Conservation (phyloP, 441 rosid species). For the Rhodomyrtus psidioides region DNA sequence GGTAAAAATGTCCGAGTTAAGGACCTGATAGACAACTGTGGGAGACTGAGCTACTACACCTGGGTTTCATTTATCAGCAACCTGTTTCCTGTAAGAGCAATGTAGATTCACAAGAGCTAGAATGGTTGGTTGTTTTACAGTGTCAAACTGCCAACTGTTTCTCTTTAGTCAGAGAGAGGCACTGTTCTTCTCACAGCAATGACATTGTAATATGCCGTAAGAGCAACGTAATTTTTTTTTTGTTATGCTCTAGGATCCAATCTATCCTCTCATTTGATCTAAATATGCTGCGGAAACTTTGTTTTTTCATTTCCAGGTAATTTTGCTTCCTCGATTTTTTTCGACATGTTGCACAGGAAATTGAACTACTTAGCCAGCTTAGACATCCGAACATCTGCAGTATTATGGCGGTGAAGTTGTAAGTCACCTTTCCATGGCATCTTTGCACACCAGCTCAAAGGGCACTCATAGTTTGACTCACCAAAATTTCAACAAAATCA, state of each 20-base stretch:
- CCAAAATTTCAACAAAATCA: neutral
- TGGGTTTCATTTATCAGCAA: too few relatives aligned
- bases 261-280: neutral
- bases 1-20: too few relatives aligned
- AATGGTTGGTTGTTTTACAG: too few relatives aligned
- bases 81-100: too few relatives aligned
- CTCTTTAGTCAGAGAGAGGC: too few relatives aligned
- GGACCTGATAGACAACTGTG: too few relatives aligned
- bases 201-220: too few relatives aligned
- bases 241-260: neutral
- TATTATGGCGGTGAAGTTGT: slow-evolving; percentile 88
- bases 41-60: too few relatives aligned
- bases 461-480: neutral
- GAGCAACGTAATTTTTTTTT: neutral
- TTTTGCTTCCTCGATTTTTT: neutral
- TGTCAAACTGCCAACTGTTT: too few relatives aligned
- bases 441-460: neutral
- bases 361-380: slow-evolving; percentile 72
- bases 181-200: too few relatives aligned
- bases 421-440: slow-evolving; percentile 19
- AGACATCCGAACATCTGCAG: slow-evolving; percentile 87
- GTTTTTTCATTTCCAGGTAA: neutral
- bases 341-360: slow-evolving; percentile 44
- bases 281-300: neutral
- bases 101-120: too few relatives aligned